phyloP scores from a whole-genome alignment of 352 stramenopile genomes.

The Pythium scleroteichum region DNA sequence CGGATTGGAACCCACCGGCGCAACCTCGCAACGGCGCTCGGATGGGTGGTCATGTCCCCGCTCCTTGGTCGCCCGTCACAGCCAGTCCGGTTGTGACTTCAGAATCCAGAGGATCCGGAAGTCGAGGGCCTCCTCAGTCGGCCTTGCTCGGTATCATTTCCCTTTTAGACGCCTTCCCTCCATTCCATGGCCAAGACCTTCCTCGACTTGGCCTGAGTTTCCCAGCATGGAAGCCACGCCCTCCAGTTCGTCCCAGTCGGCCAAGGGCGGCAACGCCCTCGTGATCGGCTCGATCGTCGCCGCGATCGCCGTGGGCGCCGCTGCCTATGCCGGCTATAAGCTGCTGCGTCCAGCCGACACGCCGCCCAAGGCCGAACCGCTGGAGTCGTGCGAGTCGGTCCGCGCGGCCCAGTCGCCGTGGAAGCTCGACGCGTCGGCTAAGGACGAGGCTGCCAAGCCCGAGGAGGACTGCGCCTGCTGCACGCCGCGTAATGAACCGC shows the following conservation, averaged over 20 bases:
- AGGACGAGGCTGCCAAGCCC: background rate
- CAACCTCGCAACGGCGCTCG: background rate
- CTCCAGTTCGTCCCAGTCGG: background rate
- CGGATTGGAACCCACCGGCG: background rate
- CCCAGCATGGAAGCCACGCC: background rate
- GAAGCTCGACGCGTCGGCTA: slow-evolving; percentile 1
- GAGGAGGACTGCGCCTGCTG: slow-evolving; percentile 12
- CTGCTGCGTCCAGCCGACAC: background rate
- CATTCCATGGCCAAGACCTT: background rate
- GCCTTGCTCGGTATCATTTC: background rate
- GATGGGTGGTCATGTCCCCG: no score
- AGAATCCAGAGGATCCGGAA: no score
- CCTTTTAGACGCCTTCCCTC: background rate
- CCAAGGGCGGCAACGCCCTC: slow-evolving; percentile 1
- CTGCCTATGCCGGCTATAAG: slow-evolving; percentile 1
- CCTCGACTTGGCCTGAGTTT: background rate
- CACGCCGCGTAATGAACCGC: background rate
- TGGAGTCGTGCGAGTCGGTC: slow-evolving; percentile 4
- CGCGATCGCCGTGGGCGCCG: background rate
- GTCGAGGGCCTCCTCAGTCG: no score
- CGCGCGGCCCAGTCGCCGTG: slow-evolving; percentile 4
- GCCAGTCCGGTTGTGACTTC: no score
- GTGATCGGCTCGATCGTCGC: background rate
- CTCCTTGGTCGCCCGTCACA: no score
- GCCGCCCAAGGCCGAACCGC: background rate